Evolutionary conservation across 345 rosid genomes (phyloP).

Genomic region (Melaleuca quinquenervia): DNA sequence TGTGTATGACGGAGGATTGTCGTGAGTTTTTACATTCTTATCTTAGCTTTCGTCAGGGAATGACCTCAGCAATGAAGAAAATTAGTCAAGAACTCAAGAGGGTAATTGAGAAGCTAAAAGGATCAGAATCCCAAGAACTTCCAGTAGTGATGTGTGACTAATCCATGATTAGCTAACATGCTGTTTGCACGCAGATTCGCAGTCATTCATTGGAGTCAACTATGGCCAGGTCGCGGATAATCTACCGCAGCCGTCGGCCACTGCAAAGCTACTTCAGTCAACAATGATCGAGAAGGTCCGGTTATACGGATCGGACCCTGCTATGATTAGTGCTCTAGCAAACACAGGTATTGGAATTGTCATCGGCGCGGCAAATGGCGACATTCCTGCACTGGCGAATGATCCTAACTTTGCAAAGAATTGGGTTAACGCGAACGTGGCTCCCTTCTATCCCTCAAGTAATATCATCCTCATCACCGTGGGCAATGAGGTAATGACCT

Average conservation of each 20-base stretch:
- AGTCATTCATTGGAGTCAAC: slow-evolving; percentile 79
- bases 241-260: slow-evolving; percentile 60
- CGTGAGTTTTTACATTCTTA: not conserved
- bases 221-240: slow-evolving; percentile 79
- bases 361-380: slow-evolving; percentile 57
- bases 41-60: too few species aligned
- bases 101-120: not conserved
- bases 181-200: slow-evolving; percentile 26
- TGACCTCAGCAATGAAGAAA: not conserved
- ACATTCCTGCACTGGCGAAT: slow-evolving; percentile 63
- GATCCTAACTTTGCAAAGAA: slow-evolving; percentile 51
- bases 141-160: not conserved
- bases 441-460: slow-evolving; percentile 72
- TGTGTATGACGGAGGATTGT: not conserved
- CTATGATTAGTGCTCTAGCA: slow-evolving; percentile 56
- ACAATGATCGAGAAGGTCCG: slow-evolving; percentile 67
- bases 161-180: not conserved
- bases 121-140: not conserved
- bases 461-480: slow-evolving; percentile 64
- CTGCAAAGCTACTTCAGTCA: slow-evolving; percentile 72
- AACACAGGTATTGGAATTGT: slow-evolving; percentile 73
- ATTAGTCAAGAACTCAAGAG: not conserved
- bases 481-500: slow-evolving; percentile 63
- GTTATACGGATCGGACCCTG: slow-evolving; percentile 69
- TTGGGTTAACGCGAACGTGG: slow-evolving; percentile 62